Base-by-base conservation (phyloP, 345 rosid species). In the Schrenkiella parvula region DNA sequence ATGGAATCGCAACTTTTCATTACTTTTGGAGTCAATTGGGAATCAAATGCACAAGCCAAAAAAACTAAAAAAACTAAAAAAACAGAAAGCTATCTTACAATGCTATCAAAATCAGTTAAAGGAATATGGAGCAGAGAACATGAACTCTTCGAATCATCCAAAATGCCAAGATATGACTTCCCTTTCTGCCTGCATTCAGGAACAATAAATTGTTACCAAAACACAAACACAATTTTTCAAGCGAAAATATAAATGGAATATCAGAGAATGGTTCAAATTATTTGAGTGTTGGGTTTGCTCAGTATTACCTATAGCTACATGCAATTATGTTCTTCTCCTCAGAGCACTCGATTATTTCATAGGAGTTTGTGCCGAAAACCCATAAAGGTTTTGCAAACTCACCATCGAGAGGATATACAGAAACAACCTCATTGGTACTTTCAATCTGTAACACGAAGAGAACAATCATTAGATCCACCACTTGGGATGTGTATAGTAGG, bases 351-450 rank as follows among this genome's bases (percentile, higher is more conserved):
- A 89, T 69, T 62, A 91, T 69, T 59, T 84, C 96, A 67, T 89
- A 95, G 66, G 96, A 95, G 75, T 84, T 91, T 48, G 79, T 80
- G 69, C 96, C 95, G 29, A 88, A 95, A 72, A 84, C 75, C 98
- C 97, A 91, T 38, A 88, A 66, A 43, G 99, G 97, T 77, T 84
- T 84, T 32, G 97, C 66, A 74, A 93, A 91, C 83, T 95, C 99
- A 47, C 95, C 99, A 77, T 82, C 81, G 54, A 87, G 60, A 15
- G 86, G 66, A 80, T 85, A 87, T 57, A 93, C 78, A 53, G 80
- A 74, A 65, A 80, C 70, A 63, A 87, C 88, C 80, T 83, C 84
- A 72, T 85, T 89, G 29, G 29, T 71, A 65, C 87, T 82, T 79
- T 89, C 99, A 73, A 76, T 72, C 97, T 93, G 87, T 84, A 26